Percentiles rank a stretch among this genome's conserved stretches.
Evolutionary conservation across 2,329 filamentous ascomycete species (phyloP).

Genomic region (Fusarium torreyae): DNA sequence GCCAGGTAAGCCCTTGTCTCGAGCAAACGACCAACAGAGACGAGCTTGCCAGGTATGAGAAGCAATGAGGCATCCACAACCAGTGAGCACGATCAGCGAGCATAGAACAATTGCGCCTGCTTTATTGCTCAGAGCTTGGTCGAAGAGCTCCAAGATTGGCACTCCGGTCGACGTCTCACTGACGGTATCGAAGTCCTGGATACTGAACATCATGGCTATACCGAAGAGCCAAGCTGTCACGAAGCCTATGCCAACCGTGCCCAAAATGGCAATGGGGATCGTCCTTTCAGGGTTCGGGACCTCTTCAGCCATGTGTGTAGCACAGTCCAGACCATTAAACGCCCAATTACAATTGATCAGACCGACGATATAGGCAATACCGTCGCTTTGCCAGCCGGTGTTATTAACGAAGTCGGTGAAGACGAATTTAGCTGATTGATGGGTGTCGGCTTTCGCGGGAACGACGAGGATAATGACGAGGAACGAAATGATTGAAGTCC

Average conservation of each 20-base stretch:
- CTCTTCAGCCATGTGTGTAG: neutral
- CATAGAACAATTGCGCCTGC: too few species aligned
- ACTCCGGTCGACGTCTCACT: neutral
- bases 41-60: too few species aligned
- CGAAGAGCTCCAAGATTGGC: too few species aligned
- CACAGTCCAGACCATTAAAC: neutral
- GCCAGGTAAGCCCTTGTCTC: neutral
- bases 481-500: neutral
- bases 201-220: neutral
- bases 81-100: too few species aligned
- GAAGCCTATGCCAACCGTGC: neutral
- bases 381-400: neutral
- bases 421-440: neutral
- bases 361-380: neutral
- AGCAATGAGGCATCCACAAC: too few species aligned
- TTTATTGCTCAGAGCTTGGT: neutral
- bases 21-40: too few species aligned
- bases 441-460: neutral
- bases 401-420: neutral
- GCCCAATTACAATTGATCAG: neutral
- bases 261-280: neutral
- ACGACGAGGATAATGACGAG: neutral
- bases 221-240: neutral
- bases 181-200: neutral
- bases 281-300: neutral